These are phyloP conservation scores for Francoa sonchifolia DNA, from an alignment of 441 rosid species.

Conservation along the genomic window DNA sequence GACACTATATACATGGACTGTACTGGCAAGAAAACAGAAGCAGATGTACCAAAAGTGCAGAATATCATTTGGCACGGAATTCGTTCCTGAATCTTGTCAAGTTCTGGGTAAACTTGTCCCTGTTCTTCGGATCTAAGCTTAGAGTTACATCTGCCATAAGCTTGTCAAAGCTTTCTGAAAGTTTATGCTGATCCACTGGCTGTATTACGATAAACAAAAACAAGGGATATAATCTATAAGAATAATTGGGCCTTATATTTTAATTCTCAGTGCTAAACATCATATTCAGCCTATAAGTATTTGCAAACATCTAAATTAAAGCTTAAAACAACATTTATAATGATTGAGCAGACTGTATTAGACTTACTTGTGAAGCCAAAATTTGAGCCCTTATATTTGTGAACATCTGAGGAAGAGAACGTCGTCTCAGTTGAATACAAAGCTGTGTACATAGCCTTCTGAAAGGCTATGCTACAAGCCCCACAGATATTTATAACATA, in stretches of 20 bases:
- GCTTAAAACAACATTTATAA: too few relatives aligned
- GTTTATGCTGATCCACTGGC: constrained; percentile 80
- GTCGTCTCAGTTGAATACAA: constrained; percentile 4
- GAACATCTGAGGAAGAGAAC: constrained; percentile 51
- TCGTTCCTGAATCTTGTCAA: constrained; percentile 77
- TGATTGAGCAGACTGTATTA: neutral
- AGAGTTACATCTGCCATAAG: constrained; percentile 86
- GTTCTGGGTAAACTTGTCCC: constrained; percentile 93
- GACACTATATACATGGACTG: too few relatives aligned
- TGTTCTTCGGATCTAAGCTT: constrained; percentile 84
- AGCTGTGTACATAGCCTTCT: neutral
- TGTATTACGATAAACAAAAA: constrained; percentile 26
- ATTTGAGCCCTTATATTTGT: constrained; percentile 79
- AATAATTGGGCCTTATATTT: too few relatives aligned
- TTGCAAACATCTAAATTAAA: too few relatives aligned
- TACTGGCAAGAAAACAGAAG: too few relatives aligned
- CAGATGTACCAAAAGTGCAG: neutral
- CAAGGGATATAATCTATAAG: neutral
- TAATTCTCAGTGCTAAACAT: too few relatives aligned
- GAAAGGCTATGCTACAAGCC: neutral
- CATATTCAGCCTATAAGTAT: too few relatives aligned
- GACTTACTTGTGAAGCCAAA: constrained; percentile 74
- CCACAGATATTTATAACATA: too few relatives aligned
- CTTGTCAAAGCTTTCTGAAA: constrained; percentile 69
- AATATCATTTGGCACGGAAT: constrained; percentile 55